A percentile compares a stretch with the other conserved stretches of the same genome.
These are phyloP conservation scores for Didymella pomorum DNA, from an alignment of 2,329 filamentous ascomycete species.

Conservation along the genomic window DNA sequence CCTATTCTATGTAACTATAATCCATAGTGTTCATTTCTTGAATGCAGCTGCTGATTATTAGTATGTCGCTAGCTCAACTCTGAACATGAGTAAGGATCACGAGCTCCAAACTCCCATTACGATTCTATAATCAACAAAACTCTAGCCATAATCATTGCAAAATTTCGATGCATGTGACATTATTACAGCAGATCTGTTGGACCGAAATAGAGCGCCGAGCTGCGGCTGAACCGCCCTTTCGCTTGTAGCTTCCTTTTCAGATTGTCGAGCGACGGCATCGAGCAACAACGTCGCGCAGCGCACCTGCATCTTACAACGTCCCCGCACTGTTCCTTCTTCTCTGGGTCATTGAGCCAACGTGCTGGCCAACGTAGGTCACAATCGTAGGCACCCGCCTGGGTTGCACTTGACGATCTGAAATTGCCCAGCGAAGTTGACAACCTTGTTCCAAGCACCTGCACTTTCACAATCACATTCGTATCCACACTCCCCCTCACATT, in stretches of 20 bases:
- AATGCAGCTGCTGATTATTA: neutral
- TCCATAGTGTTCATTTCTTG: neutral
- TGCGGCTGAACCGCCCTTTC: slow-evolving; percentile 25
- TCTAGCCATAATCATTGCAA: neutral
- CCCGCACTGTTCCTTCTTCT: too few relatives aligned
- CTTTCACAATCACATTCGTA: too few relatives aligned
- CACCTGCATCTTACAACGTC: too few relatives aligned
- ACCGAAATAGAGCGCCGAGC: slow-evolving; percentile 15
- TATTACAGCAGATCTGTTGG: neutral
- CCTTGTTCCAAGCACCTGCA: too few relatives aligned
- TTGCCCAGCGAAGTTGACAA: too few relatives aligned
- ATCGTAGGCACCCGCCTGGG: too few relatives aligned
- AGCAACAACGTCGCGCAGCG: too few relatives aligned
- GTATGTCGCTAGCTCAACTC: neutral
- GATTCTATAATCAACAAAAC: neutral
- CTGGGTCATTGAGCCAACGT: too few relatives aligned
- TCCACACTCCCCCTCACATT: too few relatives aligned
- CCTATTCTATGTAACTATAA: slow-evolving; percentile 9
- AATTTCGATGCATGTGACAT: neutral
- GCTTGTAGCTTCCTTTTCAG: slow-evolving; percentile 13
- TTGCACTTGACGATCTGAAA: too few relatives aligned
- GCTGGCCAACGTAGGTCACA: too few relatives aligned
- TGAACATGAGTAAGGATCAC: too few relatives aligned
- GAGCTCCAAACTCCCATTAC: neutral
- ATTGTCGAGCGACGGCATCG: neutral